Conservation (phyloP, 257 asterid species). For the Osmanthus fragrans region DNA sequence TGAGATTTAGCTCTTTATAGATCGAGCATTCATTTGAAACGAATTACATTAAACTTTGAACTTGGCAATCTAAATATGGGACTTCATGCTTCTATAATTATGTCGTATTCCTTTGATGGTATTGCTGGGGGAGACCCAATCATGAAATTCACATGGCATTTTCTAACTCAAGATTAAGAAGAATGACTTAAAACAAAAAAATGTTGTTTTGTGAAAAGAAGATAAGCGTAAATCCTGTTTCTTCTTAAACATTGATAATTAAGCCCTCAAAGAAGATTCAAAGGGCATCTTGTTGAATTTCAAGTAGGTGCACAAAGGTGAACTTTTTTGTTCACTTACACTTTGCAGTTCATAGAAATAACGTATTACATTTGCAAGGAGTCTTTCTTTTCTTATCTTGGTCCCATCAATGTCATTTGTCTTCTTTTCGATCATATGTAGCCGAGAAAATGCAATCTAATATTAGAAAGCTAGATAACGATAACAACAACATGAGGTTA, state of each 20-base stretch:
- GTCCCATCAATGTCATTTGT: conserved; percentile 19
- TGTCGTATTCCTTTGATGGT: not conserved
- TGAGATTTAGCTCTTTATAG: not conserved
- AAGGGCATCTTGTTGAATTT: not conserved
- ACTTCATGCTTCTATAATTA: not conserved
- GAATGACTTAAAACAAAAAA: not conserved
- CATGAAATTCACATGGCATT: not conserved
- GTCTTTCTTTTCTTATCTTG: conserved; percentile 8
- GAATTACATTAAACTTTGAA: not conserved
- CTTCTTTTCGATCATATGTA: conserved; percentile 35
- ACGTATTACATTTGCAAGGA: not conserved
- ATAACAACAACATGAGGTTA: conserved; percentile 73
- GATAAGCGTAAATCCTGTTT: not conserved
- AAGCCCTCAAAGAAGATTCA: not conserved
- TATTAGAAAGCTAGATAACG: conserved; percentile 55
- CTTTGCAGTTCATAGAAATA: conserved; percentile 13
- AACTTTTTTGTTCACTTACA: too few relatives aligned
- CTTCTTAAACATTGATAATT: not conserved
- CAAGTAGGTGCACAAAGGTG: too few relatives aligned
- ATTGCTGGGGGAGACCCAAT: not conserved
- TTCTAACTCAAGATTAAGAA: not conserved
- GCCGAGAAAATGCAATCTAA: conserved; percentile 66
- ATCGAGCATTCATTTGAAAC: not conserved
- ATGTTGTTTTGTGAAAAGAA: not conserved
- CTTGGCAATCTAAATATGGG: not conserved